Evolutionary conservation across 1,139 yeast species (phyloP).

Genomic region (Geotrichum phurueaensis): DNA sequence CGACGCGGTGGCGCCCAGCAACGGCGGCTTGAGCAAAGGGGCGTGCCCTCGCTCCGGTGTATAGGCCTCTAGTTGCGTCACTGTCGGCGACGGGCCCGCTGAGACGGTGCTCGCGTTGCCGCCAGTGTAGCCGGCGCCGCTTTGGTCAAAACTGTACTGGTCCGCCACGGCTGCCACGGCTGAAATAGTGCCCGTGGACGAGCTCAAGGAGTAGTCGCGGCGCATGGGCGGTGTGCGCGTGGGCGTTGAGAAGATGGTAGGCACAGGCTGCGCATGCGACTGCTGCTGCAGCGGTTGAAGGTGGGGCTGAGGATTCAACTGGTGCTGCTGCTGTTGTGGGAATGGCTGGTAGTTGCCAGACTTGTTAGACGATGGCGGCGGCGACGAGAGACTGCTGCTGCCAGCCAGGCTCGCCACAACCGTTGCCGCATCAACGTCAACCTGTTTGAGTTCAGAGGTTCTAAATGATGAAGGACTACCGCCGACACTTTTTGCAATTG

Average conservation of each 20-base stretch:
- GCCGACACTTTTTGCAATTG: not conserved
- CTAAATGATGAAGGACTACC: not conserved
- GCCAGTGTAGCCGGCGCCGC: not conserved
- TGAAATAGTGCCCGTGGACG: not conserved
- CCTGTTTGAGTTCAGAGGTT: not conserved
- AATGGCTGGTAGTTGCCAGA: too few species aligned
- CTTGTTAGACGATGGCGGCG: not conserved
- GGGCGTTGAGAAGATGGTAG: not conserved
- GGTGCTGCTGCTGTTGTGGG: too few species aligned
- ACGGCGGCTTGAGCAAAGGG: not conserved
- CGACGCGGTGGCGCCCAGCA: constrained; percentile 23
- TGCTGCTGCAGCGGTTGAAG: not conserved
- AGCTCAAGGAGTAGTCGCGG: not conserved
- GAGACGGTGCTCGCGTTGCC: not conserved
- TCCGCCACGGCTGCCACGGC: not conserved
- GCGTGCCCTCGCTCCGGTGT: constrained; percentile 66
- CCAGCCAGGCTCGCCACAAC: not conserved
- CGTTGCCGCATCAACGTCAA: not conserved
- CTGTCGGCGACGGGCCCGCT: not conserved
- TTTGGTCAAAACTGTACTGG: not conserved
- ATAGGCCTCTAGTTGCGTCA: constrained; percentile 61
- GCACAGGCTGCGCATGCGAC: not conserved
- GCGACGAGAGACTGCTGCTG: not conserved
- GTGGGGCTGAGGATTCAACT: not conserved
- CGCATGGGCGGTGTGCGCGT: not conserved